phyloP scores from a whole-genome alignment of 192 early-diverging fungal species.

The Borealophlyctis nickersoniae region DNA sequence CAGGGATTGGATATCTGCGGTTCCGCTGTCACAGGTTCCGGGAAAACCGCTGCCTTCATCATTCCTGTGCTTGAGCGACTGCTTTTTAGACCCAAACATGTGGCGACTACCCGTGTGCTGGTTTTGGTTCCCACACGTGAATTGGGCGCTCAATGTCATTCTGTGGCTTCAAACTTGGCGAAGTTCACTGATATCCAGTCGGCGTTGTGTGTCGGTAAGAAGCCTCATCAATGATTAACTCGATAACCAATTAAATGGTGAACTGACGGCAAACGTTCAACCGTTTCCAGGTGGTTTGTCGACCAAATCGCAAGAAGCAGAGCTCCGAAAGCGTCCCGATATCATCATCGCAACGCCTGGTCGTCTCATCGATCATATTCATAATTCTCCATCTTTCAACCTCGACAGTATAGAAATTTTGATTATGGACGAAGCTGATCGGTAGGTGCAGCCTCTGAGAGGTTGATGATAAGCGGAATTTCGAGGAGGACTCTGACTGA shows the following conservation, averaged over 20 bases:
- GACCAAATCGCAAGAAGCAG: conserved; percentile 80
- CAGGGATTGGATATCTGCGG: conserved; percentile 98
- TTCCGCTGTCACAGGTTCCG: conserved; percentile 96
- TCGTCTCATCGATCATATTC: conserved; percentile 95
- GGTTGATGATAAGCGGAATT: not conserved
- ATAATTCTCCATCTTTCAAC: conserved; percentile 85
- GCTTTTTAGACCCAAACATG: conserved; percentile 80
- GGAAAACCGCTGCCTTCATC: conserved; percentile 96
- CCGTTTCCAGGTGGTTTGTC: conserved; percentile 71
- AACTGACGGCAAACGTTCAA: not conserved
- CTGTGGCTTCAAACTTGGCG: conserved; percentile 80
- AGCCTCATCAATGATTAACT: not conserved
- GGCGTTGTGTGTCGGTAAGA: conserved; percentile 73
- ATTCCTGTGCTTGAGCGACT: conserved; percentile 95
- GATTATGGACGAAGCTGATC: conserved; percentile 98
- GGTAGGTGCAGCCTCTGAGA: no score
- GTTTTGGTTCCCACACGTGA: conserved; percentile 97
- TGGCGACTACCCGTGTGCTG: conserved; percentile 77
- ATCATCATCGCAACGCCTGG: conserved; percentile 97
- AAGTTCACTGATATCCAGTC: conserved; percentile 85
- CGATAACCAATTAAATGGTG: not conserved
- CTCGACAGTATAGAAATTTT: conserved; percentile 91
- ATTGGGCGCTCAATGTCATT: conserved; percentile 95
- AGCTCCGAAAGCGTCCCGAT: conserved; percentile 83
- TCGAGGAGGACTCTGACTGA: not conserved